These are phyloP conservation scores for Glonium stellatum DNA, from an alignment of 495 filamentous ascomycete species.

Conservation along the genomic window DNA sequence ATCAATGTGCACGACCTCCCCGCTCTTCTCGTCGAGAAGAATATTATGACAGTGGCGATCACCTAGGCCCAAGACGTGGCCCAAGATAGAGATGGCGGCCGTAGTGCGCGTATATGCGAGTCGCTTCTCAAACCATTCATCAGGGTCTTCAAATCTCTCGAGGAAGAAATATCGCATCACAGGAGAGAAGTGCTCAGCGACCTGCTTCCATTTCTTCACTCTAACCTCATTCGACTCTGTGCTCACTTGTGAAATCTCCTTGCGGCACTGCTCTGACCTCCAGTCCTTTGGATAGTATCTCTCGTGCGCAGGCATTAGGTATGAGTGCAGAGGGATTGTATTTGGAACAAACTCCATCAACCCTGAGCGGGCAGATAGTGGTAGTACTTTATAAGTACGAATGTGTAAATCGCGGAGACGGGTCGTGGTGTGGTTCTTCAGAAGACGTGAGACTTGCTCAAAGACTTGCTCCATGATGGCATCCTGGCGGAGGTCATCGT, in stretches of 20 bases:
- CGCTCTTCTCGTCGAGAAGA: conserved; percentile 78
- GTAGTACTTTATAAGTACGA: conserved; percentile 92
- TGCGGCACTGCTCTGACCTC: conserved; percentile 66
- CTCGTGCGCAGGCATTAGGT: conserved; percentile 82
- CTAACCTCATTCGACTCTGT: conserved; percentile 60
- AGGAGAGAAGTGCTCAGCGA: conserved; percentile 75
- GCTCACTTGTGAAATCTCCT: conserved; percentile 66
- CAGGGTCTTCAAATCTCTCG: conserved; percentile 86
- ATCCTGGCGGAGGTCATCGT: conserved; percentile 95
- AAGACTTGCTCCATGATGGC: conserved; percentile 99
- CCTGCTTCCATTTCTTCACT: conserved; percentile 63
- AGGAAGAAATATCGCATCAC: conserved; percentile 98
- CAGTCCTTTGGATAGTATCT: conserved; percentile 78
- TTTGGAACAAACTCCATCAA: conserved; percentile 95
- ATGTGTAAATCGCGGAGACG: conserved; percentile 82
- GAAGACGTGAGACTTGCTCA: conserved; percentile 82
- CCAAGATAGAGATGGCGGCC: conserved; percentile 90
- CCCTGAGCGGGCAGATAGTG: conserved; percentile 74
- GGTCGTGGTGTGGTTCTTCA: conserved; percentile 77
- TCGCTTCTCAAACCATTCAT: conserved; percentile 86
- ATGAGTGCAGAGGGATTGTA: conserved; percentile 85
- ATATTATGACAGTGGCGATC: conserved; percentile 97
- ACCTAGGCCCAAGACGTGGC: conserved; percentile 88
- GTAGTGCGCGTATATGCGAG: conserved; percentile 87
- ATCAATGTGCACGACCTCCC: conserved; percentile 95